Conservation (phyloP, 2,329 filamentous ascomycete genomes). For the Malbranchea zuffiana region DNA sequence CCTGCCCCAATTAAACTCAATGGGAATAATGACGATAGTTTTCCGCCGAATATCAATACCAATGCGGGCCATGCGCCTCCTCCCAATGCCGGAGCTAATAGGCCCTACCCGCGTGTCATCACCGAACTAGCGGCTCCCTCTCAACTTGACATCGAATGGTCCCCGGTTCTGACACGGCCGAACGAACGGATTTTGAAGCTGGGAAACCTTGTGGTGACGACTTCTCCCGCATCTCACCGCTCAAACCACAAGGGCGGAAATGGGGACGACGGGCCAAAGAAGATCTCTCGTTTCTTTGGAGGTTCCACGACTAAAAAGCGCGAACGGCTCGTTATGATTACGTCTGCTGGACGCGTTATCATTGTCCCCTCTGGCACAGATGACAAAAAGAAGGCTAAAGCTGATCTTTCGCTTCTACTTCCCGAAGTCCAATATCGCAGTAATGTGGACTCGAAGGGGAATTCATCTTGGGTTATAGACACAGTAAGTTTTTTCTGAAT, state of each 20-base stretch:
- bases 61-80: slow-evolving; percentile 19
- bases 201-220: slow-evolving; percentile 77
- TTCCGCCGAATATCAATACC: slow-evolving; percentile 32
- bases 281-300: slow-evolving; percentile 87
- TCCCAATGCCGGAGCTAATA: slow-evolving; percentile 32
- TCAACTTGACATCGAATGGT: slow-evolving; percentile 97
- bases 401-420: slow-evolving; percentile 73
- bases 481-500: slow-evolving; percentile 54
- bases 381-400: slow-evolving; percentile 90
- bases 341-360: slow-evolving; percentile 78
- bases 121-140: slow-evolving; percentile 94
- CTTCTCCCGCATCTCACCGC: slow-evolving; percentile 64
- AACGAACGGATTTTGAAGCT: slow-evolving; percentile 94
- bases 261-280: slow-evolving; percentile 62
- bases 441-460: slow-evolving; percentile 74
- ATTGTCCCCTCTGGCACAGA: slow-evolving; percentile 85
- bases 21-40: slow-evolving; percentile 31
- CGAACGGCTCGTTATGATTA: slow-evolving; percentile 88
- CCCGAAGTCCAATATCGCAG: slow-evolving; percentile 68
- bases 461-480: slow-evolving; percentile 82
- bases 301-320: slow-evolving; percentile 85
- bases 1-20: slow-evolving; percentile 72
- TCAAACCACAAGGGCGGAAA: slow-evolving; percentile 56
- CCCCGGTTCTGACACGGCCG: slow-evolving; percentile 75
- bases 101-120: slow-evolving; percentile 68